phyloP scores from a whole-genome alignment of 2,329 filamentous ascomycete species.

The Sporothrix euskadiensis region DNA sequence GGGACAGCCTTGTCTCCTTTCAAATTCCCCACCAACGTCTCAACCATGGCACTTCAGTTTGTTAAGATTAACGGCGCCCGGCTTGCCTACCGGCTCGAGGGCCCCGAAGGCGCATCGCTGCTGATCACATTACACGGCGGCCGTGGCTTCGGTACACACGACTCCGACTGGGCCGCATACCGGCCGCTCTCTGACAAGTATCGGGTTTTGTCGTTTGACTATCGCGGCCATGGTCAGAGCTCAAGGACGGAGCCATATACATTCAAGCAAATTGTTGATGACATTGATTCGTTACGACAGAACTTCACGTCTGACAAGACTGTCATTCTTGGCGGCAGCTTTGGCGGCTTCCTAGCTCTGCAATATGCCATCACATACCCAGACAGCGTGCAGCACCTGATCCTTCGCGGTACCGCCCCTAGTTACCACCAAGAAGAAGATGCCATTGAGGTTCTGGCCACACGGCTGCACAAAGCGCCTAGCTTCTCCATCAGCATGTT shows the following conservation, averaged over 20 bases:
- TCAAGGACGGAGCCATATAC: constrained; percentile 41
- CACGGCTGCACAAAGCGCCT: constrained; percentile 40
- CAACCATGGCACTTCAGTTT: constrained; percentile 30
- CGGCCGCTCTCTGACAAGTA: constrained; percentile 36
- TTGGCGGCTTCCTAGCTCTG: constrained; percentile 44
- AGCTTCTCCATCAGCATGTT: constrained; percentile 44
- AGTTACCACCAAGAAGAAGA: constrained; percentile 44
- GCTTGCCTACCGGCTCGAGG: constrained; percentile 40
- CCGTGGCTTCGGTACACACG: constrained; percentile 41
- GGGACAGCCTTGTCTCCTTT: background rate
- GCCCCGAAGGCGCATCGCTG: constrained; percentile 38
- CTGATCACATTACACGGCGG: constrained; percentile 44
- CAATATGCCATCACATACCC: constrained; percentile 45
- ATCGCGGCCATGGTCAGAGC: constrained; percentile 42
- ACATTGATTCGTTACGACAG: constrained; percentile 40
- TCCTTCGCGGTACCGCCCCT: constrained; percentile 43
- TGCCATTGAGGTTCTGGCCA: constrained; percentile 39
- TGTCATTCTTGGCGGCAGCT: constrained; percentile 44
- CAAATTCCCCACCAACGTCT: background rate
- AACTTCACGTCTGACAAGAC: constrained; percentile 37
- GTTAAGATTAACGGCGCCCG: constrained; percentile 41
- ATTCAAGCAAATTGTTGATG: constrained; percentile 43
- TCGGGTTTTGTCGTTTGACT: constrained; percentile 43
- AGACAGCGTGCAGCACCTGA: constrained; percentile 38
- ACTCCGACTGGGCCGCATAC: constrained; percentile 41